Conservation (phyloP, 2,329 filamentous ascomycete species). For the Cytospora chrysosperma region DNA sequence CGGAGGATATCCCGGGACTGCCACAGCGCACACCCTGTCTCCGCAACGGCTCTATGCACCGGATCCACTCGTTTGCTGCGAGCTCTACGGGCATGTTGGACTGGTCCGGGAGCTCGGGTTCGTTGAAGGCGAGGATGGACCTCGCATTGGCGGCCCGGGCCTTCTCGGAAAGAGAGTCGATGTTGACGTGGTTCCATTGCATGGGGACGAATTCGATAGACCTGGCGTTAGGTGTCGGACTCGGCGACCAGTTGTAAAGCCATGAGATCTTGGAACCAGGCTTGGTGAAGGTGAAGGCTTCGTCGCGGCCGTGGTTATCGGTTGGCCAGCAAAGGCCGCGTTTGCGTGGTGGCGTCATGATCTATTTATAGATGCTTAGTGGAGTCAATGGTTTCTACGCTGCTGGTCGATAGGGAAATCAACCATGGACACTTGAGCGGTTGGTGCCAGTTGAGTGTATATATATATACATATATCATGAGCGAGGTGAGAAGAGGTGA, state of each 20-base stretch:
- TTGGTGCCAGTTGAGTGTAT: no score
- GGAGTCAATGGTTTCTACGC: no score
- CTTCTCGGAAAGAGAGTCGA: conserved; percentile 23
- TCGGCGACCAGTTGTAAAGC: conserved; percentile 31
- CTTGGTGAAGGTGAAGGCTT: conserved; percentile 33
- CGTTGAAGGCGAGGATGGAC: conserved; percentile 27
- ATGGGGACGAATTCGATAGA: conserved; percentile 27
- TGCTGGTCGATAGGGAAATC: no score
- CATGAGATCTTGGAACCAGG: conserved; percentile 27
- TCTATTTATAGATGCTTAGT: background rate
- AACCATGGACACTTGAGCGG: background rate
- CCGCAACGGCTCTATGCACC: conserved; percentile 26
- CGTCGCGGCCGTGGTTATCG: conserved; percentile 25
- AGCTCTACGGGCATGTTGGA: conserved; percentile 27
- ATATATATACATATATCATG: no score
- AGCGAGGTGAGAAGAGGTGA: background rate
- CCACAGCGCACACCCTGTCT: conserved; percentile 23
- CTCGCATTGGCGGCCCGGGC: background rate
- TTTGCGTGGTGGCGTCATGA: conserved; percentile 20
- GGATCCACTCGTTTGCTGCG: conserved; percentile 27
- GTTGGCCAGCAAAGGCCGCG: conserved; percentile 29
- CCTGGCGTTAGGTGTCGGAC: conserved; percentile 22
- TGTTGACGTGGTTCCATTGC: conserved; percentile 31
- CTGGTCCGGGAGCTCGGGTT: conserved; percentile 28
- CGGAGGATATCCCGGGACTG: conserved; percentile 28